These are phyloP conservation scores for Cylindrodendrum hubeiense DNA, from an alignment of 2,329 filamentous ascomycete genomes.

Conservation along the genomic window DNA sequence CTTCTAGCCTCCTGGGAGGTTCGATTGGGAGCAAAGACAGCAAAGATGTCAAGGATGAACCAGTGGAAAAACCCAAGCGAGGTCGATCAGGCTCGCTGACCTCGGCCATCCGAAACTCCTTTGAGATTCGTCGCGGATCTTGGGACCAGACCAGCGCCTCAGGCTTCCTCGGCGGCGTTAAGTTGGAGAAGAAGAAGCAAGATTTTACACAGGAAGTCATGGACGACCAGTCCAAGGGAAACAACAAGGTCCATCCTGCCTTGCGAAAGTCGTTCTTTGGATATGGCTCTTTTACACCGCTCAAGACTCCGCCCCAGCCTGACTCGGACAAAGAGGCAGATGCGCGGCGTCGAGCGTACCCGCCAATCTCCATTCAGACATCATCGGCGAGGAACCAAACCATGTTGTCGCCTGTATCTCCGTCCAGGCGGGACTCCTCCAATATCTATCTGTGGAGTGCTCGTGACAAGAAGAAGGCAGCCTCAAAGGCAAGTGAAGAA, in stretches of 20 bases:
- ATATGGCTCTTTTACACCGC: conserved; percentile 44
- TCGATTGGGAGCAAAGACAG: conserved; percentile 31
- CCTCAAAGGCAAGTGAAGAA: conserved; percentile 28
- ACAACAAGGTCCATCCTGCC: conserved; percentile 50
- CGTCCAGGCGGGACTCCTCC: conserved; percentile 46
- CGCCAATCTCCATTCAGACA: conserved; percentile 53
- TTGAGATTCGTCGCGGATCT: conserved; percentile 50
- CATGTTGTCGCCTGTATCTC: conserved; percentile 43
- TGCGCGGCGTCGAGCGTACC: conserved; percentile 47
- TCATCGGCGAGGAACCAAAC: conserved; percentile 43
- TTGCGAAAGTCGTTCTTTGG: conserved; percentile 46
- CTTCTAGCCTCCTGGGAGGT: conserved; percentile 45
- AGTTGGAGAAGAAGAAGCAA: conserved; percentile 55
- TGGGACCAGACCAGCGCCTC: conserved; percentile 47
- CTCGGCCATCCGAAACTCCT: conserved; percentile 50
- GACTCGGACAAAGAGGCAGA: conserved; percentile 38
- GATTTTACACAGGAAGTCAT: conserved; percentile 46
- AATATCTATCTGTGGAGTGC: conserved; percentile 48
- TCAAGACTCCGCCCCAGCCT: conserved; percentile 41
- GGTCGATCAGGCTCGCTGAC: conserved; percentile 54
- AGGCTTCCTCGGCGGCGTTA: conserved; percentile 57
- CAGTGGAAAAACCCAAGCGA: conserved; percentile 37
- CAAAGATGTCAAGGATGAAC: conserved; percentile 31
- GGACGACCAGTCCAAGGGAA: conserved; percentile 41
- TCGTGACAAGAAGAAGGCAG: conserved; percentile 31